Percentiles rank a stretch among this genome's conserved stretches.
Evolutionary conservation across 768 basidiomycete species (phyloP).

Genomic region (Kwoniella sp.): DNA sequence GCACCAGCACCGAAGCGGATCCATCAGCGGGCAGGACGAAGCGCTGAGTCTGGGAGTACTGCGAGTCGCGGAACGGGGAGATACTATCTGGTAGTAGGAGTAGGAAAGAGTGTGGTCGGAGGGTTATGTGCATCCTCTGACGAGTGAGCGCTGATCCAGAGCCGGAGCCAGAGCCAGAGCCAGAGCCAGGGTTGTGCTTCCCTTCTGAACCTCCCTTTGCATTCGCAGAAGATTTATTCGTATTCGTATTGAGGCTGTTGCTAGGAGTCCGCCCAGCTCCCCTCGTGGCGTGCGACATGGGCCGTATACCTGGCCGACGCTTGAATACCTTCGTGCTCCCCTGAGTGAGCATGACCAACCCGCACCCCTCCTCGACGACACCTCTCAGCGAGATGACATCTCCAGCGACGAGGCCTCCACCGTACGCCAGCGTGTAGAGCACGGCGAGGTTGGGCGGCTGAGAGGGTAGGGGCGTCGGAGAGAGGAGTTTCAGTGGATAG

Average conservation of each 20-base stretch:
- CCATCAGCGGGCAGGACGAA: slow-evolving; percentile 66
- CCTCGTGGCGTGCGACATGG: slow-evolving; percentile 43
- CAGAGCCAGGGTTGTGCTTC: neutral
- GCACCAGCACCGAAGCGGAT: slow-evolving; percentile 66
- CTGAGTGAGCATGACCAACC: slow-evolving; percentile 80
- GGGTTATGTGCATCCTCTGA: slow-evolving; percentile 66
- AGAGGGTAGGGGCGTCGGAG: slow-evolving; percentile 62
- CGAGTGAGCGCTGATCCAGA: slow-evolving; percentile 57
- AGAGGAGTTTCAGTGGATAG: slow-evolving; percentile 86
- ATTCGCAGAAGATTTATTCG: too few species aligned
- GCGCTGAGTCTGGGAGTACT: slow-evolving; percentile 79
- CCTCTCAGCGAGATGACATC: slow-evolving; percentile 71
- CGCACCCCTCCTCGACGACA: slow-evolving; percentile 63
- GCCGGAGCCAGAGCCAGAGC: slow-evolving; percentile 15
- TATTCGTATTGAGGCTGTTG: neutral
- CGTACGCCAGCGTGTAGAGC: slow-evolving; percentile 81
- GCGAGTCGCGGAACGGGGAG: slow-evolving; percentile 82
- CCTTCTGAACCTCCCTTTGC: neutral
- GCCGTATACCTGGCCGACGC: slow-evolving; percentile 62
- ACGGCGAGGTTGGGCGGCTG: slow-evolving; percentile 63
- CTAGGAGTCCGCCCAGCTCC: neutral
- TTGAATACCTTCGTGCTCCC: slow-evolving; percentile 94
- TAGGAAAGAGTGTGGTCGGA: slow-evolving; percentile 64
- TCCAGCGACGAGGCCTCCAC: slow-evolving; percentile 87
- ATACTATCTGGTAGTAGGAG: slow-evolving; percentile 90